Percentiles rank a stretch among this genome's conserved stretches.
These are phyloP conservation scores for Fragaria nilgerrensis DNA, from an alignment of 306 rosid species.

Conservation along the genomic window DNA sequence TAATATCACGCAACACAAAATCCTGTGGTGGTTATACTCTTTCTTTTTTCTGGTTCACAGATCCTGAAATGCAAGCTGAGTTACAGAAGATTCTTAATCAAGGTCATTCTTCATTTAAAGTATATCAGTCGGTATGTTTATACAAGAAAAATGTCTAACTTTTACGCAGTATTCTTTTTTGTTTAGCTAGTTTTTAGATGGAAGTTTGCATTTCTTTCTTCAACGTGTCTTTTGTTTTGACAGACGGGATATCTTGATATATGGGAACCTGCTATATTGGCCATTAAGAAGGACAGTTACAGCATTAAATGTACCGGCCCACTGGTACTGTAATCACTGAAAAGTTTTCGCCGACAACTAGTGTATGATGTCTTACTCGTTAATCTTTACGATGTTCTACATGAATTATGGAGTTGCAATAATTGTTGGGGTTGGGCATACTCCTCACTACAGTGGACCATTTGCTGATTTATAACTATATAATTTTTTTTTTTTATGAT, in stretches of 20 bases:
- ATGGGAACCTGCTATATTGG: conserved; percentile 79
- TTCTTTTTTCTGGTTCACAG: conserved; percentile 46
- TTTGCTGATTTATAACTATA: not conserved
- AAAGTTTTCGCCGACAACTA: conserved; percentile 59
- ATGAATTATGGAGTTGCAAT: not conserved
- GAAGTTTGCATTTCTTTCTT: conserved; percentile 13
- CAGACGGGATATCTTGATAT: conserved; percentile 73
- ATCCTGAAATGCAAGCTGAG: conserved; percentile 72
- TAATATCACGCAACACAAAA: not conserved
- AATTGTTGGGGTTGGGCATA: not conserved
- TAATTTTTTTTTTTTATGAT: not conserved
- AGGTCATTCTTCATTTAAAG: conserved; percentile 78
- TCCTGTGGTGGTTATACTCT: conserved; percentile 4
- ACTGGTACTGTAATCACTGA: conserved; percentile 61
- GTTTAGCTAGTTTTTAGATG: conserved; percentile 8
- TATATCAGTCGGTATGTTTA: conserved; percentile 64
- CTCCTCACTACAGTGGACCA: not conserved
- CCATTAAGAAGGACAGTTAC: conserved; percentile 86
- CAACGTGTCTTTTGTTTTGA: conserved; percentile 25
- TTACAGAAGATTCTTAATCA: conserved; percentile 60
- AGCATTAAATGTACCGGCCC: conserved; percentile 66
- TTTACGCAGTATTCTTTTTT: conserved; percentile 19
- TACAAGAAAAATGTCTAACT: conserved; percentile 30
- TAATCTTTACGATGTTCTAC: conserved; percentile 24
- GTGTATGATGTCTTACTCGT: conserved; percentile 51